phyloP scores from a whole-genome alignment of 805 yeast genomes.

The Ogataea wickerhamii region DNA sequence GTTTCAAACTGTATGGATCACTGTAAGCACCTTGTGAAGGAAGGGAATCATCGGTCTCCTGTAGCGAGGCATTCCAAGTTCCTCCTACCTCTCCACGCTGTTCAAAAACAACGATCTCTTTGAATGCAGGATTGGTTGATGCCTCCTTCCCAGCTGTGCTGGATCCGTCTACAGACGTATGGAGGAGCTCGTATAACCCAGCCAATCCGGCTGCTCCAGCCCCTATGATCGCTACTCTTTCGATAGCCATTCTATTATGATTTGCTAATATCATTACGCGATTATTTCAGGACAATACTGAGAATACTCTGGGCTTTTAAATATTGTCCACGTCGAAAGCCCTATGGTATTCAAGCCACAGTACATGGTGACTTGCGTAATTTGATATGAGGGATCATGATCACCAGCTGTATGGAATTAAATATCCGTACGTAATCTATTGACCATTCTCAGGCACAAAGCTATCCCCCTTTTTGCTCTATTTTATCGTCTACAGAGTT shows the following conservation, averaged over 20 bases:
- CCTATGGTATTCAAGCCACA: constrained; percentile 2
- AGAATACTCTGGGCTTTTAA: not conserved
- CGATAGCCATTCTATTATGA: constrained; percentile 1
- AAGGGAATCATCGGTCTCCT: constrained; percentile 18
- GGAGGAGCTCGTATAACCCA: constrained; percentile 13
- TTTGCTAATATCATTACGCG: not conserved
- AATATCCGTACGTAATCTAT: constrained; percentile 1
- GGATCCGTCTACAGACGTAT: constrained; percentile 27
- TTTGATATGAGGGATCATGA: constrained; percentile 1
- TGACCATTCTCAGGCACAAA: constrained; percentile 2
- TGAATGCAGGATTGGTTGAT: constrained; percentile 24
- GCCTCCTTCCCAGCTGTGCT: constrained; percentile 17
- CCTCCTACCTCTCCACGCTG: constrained; percentile 37
- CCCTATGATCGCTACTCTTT: constrained; percentile 13
- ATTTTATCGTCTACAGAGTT: not conserved
- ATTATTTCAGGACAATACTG: not conserved
- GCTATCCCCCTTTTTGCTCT: constrained; percentile 1
- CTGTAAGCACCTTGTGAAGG: constrained; percentile 11
- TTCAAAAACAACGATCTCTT: constrained; percentile 35
- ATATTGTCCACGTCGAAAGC: not conserved
- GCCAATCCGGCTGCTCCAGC: constrained; percentile 10
- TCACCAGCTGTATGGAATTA: constrained; percentile 1
- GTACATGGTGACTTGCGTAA: constrained; percentile 1
- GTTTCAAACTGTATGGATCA: constrained; percentile 22
- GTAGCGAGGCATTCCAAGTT: constrained; percentile 29